Conservation (phyloP, 768 basidiomycete genomes). For the Solioccasus polychromus region DNA sequence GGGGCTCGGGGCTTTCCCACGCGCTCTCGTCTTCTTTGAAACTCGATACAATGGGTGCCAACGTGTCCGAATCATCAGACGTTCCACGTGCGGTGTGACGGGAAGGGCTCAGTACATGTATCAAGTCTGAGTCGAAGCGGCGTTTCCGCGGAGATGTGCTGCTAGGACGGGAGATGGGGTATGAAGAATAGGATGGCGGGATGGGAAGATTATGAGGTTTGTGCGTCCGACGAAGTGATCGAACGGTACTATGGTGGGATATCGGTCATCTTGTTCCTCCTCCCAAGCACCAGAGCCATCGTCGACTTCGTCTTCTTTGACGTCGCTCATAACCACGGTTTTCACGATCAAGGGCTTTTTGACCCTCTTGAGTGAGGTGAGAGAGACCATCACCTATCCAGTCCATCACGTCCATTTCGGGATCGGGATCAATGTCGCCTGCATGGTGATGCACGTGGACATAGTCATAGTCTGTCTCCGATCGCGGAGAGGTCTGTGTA, state of each 20-base stretch:
- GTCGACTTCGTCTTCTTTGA: conserved; percentile 71
- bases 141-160: conserved; percentile 35
- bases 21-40: conserved; percentile 44
- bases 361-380: conserved; percentile 73
- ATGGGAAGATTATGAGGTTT: conserved; percentile 24
- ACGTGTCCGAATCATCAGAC: conserved; percentile 36
- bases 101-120: conserved; percentile 19
- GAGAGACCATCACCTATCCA: conserved; percentile 75
- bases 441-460: conserved; percentile 22
- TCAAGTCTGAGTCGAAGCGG: conserved; percentile 27
- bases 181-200: conserved; percentile 28
- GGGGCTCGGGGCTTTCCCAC: conserved; percentile 65
- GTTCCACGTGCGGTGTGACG: conserved; percentile 24
- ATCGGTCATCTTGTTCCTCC: conserved; percentile 45
- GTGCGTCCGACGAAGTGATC: conserved; percentile 22
- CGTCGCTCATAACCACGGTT: conserved; percentile 76
- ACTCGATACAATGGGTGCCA: conserved; percentile 20
- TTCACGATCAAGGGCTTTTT: conserved; percentile 72
- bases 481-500: conserved; percentile 29
- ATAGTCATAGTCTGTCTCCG: conserved; percentile 50
- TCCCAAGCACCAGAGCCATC: conserved; percentile 77
- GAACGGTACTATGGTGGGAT: conserved; percentile 28
- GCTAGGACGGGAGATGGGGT: conserved; percentile 25
- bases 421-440: conserved; percentile 35
- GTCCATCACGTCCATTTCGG: conserved; percentile 61